phyloP scores from a whole-genome alignment of 2,329 filamentous ascomycete species.

The Verticillium albo-atrum region DNA sequence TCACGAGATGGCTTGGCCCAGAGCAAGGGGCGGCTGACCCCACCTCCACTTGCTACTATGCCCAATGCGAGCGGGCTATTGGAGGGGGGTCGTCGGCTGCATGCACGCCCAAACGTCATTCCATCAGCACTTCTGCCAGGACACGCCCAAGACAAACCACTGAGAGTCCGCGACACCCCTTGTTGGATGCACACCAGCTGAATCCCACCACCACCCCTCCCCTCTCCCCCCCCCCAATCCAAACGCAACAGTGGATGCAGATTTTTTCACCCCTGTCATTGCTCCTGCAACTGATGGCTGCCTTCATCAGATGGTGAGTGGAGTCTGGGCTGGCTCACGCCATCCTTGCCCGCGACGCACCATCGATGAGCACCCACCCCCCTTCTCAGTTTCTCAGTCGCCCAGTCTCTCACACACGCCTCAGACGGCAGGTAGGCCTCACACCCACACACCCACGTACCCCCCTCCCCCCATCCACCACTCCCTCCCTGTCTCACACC shows the following conservation, averaged over 20 bases:
- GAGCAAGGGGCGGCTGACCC: slow-evolving; percentile 3
- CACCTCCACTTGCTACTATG: background rate
- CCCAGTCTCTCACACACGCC: background rate
- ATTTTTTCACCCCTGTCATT: background rate
- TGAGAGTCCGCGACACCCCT: background rate
- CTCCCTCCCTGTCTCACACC: background rate
- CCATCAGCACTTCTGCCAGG: background rate
- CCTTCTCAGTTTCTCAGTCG: background rate
- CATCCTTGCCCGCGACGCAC: slow-evolving; percentile 2
- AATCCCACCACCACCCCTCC: too few species aligned
- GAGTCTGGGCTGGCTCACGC: background rate
- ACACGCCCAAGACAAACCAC: background rate
- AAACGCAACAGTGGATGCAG: background rate
- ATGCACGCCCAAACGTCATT: background rate
- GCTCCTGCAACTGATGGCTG: background rate
- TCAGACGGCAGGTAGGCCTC: too few species aligned
- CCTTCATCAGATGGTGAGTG: background rate
- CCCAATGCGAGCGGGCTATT: background rate
- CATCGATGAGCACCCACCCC: background rate
- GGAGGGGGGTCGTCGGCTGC: background rate
- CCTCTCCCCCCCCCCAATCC: background rate
- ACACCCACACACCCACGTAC: background rate
- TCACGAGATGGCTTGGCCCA: slow-evolving; percentile 8
- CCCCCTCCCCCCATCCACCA: background rate
- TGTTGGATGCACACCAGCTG: background rate